Conservation (phyloP, 2,329 filamentous ascomycete genomes). For the Calonectria henricotiae region DNA sequence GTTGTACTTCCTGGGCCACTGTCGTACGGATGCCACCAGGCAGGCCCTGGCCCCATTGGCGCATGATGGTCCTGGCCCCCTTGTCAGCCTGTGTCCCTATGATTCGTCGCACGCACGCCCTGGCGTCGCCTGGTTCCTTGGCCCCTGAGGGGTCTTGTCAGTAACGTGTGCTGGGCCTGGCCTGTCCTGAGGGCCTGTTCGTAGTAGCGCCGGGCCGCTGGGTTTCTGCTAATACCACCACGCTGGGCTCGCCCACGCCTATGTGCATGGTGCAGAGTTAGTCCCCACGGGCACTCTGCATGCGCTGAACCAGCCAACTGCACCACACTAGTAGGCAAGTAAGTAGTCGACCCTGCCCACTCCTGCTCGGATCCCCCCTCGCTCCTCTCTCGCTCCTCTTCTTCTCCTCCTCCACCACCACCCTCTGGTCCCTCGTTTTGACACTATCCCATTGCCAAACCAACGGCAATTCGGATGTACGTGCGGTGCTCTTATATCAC, state of each 20-base stretch:
- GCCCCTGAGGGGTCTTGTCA: conserved; percentile 23
- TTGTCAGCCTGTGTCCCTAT: conserved; percentile 35
- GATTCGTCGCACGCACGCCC: conserved; percentile 46
- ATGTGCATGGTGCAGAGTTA: conserved; percentile 32
- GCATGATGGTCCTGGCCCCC: conserved; percentile 40
- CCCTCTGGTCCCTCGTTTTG: conserved; percentile 17
- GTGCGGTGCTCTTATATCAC: conserved; percentile 22
- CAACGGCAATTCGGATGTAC: conserved; percentile 29
- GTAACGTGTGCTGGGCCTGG: conserved; percentile 6
- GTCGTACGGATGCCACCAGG: conserved; percentile 45
- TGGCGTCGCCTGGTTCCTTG: conserved; percentile 33
- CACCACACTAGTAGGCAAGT: conserved; percentile 24
- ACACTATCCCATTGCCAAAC: conserved; percentile 11
- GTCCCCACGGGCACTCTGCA: conserved; percentile 29
- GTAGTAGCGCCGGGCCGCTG: conserved; percentile 50
- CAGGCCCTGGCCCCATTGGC: conserved; percentile 35
- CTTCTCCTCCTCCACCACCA: conserved; percentile 30
- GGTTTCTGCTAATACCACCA: conserved; percentile 52
- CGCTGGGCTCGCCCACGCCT: conserved; percentile 40
- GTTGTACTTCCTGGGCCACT: conserved; percentile 28
- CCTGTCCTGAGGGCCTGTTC: conserved; percentile 33
- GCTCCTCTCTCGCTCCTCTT: conserved; percentile 37
- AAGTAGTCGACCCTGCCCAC: conserved; percentile 45
- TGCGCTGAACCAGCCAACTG: conserved; percentile 26
- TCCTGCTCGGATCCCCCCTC: conserved; percentile 39